Base-by-base conservation (phyloP, 176 grass and related monocot genomes). In the Raddia distichophylla region DNA sequence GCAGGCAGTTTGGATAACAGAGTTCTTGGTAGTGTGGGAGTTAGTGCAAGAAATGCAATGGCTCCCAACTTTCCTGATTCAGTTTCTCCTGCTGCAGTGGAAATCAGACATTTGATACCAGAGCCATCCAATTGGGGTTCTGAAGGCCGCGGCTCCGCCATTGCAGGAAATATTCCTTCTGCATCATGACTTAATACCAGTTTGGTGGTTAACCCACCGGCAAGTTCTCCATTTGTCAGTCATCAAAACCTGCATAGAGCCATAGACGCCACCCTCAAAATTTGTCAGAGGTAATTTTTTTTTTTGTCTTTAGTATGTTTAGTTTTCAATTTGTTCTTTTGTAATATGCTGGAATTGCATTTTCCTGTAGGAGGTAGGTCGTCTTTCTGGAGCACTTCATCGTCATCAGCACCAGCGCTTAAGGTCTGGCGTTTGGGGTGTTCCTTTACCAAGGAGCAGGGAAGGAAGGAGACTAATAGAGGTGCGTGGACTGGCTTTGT, bases 401-500 rank as follows among this genome's bases (percentile, higher is more conserved):
- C 48, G 79, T 49, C 78, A 84, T 72, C 90, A 89, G 12, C 57
- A 83, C 63, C 74, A 65, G 20, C 87, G 83, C 47, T 14, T 90
- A 61, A 89, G 93, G 82, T 74, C 87, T 47, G 78, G 70, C 69
- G 68, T 90, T 86, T 90, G 76, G 69, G 84, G 87, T 80, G 87
- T 85, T 83, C 87, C 93, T 20, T 58, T 90, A 43, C 54, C 89
- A 34, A 86, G 92, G 72, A 82, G 64, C 75, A 89, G 92, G 64
- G 92, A 94, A 82, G 90, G 85, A 82, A 92, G 84, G 78, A 86
- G 88, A 72, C 62, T 90, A 74, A 83, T 79, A 49, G 93, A 94
- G 82, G 93, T 94, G 56, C 40, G 67, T 57, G 34, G 68, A 68
- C 43, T 33, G 32, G 1, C 63, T 66, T 67, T 20, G 6, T 69